These are phyloP conservation scores for Nidularia pulvinata DNA, from an alignment of 768 basidiomycete species.

Conservation along the genomic window DNA sequence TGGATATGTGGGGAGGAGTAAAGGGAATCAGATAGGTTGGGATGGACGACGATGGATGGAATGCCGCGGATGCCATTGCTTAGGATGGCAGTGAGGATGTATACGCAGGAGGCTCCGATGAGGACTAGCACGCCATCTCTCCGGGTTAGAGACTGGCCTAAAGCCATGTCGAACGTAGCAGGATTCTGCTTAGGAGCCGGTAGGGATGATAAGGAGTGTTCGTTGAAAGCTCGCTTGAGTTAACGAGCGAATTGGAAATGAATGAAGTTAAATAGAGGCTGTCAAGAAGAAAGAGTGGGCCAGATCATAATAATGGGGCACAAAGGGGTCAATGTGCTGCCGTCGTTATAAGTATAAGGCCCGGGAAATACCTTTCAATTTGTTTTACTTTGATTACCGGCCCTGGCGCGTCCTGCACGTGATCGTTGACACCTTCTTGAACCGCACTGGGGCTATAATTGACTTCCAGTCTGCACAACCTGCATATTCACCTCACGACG, in stretches of 20 bases:
- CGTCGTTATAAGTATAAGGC: not conserved
- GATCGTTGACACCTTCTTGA: not conserved
- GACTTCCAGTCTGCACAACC: too few relatives aligned
- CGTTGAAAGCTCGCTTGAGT: too few relatives aligned
- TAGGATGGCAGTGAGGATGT: slow-evolving; percentile 9
- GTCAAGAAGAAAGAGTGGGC: too few relatives aligned
- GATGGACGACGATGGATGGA: not conserved
- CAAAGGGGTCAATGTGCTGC: not conserved
- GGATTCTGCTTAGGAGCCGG: too few relatives aligned
- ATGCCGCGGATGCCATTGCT: slow-evolving; percentile 1
- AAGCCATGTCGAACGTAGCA: not conserved
- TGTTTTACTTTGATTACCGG: not conserved
- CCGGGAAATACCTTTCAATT: not conserved
- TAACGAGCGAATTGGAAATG: too few relatives aligned
- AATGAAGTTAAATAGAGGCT: too few relatives aligned
- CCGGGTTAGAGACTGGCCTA: slow-evolving; percentile 2
- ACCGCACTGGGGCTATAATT: too few relatives aligned
- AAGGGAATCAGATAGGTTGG: not conserved
- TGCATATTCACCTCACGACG: not conserved
- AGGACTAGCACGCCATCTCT: slow-evolving; percentile 12
- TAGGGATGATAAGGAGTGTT: too few relatives aligned
- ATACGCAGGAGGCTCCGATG: slow-evolving; percentile 13
- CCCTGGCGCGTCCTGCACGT: not conserved
- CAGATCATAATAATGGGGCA: too few relatives aligned
- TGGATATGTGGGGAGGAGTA: not conserved